Conservation (phyloP, 177 flowering plant genomes). For the Vitis hybrid region DNA sequence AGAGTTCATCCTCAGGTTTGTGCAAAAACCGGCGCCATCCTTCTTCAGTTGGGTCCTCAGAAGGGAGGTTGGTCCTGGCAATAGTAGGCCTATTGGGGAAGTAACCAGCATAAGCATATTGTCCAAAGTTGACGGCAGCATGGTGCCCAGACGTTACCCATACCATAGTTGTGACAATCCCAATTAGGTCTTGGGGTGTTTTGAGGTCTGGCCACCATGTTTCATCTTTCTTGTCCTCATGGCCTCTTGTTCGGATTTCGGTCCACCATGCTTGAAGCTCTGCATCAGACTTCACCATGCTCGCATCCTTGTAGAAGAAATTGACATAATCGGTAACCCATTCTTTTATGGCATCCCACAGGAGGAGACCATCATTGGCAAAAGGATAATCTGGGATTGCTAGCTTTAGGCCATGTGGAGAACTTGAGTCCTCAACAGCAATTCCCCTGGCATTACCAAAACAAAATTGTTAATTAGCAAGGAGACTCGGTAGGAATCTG, state of each 20-base stretch:
- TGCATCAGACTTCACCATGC: conserved; percentile 8
- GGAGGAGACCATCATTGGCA: conserved; percentile 29
- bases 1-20: conserved; percentile 41
- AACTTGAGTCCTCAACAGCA: conserved; percentile 28
- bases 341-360: conserved; percentile 19
- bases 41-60: conserved; percentile 28
- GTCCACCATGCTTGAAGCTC: conserved; percentile 33
- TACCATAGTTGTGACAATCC: conserved; percentile 27
- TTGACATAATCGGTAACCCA: conserved; percentile 28
- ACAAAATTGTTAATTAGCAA: background rate
- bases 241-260: conserved; percentile 28
- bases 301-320: conserved; percentile 16
- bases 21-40: conserved; percentile 27
- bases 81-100: conserved; percentile 41
- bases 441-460: conserved; percentile 17
- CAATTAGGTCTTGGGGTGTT: conserved; percentile 25
- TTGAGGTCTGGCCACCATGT: conserved; percentile 40
- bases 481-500: too few species aligned
- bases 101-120: conserved; percentile 40
- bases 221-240: conserved; percentile 38
- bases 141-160: conserved; percentile 48
- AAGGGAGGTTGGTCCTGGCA: conserved; percentile 30
- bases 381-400: conserved; percentile 33
- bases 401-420: conserved; percentile 27
- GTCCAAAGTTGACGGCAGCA: conserved; percentile 49